Percentiles rank a stretch among this genome's conserved stretches.
Conservation (phyloP, 2,329 filamentous ascomycete genomes). For the Cladophialophora bantiana region DNA sequence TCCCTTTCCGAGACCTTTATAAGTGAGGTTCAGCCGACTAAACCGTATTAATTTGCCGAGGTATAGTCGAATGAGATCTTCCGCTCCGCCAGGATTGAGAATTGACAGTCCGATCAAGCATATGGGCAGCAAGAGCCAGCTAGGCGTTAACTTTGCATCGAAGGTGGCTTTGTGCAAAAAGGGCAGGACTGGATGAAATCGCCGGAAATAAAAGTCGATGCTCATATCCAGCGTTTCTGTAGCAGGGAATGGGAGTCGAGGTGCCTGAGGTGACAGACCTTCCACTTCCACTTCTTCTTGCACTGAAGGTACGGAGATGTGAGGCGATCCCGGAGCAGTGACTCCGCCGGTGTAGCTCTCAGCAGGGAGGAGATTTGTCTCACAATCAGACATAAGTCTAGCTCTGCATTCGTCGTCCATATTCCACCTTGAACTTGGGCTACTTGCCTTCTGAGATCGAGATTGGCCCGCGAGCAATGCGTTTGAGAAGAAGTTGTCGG, state of each 20-base stretch:
- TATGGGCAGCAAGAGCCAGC: constrained; percentile 21
- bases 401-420: constrained; percentile 24
- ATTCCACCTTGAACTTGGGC: constrained; percentile 20
- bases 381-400: constrained; percentile 21
- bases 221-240: constrained; percentile 25
- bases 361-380: constrained; percentile 9
- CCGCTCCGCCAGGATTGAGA: constrained; percentile 17
- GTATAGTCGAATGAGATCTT: constrained; percentile 15
- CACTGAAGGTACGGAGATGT: constrained; percentile 8
- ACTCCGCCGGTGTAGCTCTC: constrained; percentile 17
- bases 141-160: constrained; percentile 20
- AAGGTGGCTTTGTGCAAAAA: constrained; percentile 25
- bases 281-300: constrained; percentile 19
- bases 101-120: constrained; percentile 26
- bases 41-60: constrained; percentile 18
- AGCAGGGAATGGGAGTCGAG: constrained; percentile 16
- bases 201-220: constrained; percentile 21
- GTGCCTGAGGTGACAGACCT: constrained; percentile 10
- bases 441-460: neutral
- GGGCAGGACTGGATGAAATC: constrained; percentile 22
- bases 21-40: constrained; percentile 21
- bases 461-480: neutral
- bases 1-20: constrained; percentile 24
- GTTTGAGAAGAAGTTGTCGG: constrained; percentile 22
- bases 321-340: constrained; percentile 19